phyloP scores from a whole-genome alignment of 1,284 basidiomycete species.

The Cryptococcus wingfieldii region DNA sequence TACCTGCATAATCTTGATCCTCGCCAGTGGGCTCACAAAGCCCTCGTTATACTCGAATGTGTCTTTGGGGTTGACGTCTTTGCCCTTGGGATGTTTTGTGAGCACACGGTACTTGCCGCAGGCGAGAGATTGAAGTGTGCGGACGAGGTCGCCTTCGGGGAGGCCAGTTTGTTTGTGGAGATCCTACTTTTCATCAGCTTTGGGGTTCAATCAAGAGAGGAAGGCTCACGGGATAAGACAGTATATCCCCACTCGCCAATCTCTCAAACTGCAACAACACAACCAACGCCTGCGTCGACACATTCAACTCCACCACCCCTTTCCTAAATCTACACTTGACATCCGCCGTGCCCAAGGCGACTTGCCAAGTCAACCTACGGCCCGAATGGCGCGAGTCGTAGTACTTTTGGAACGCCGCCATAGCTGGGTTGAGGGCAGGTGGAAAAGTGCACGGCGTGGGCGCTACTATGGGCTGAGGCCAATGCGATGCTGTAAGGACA shows the following conservation, averaged over 20 bases:
- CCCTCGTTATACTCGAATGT: constrained; percentile 82
- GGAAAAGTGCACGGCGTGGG: constrained; percentile 64
- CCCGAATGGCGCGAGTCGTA: constrained; percentile 88
- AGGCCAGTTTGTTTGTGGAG: constrained; percentile 63
- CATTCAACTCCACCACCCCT: constrained; percentile 81
- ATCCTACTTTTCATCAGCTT: constrained; percentile 44
- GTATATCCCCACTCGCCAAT: constrained; percentile 60
- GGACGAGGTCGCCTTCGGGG: constrained; percentile 71
- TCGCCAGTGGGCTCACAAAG: constrained; percentile 75
- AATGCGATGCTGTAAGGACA: constrained; percentile 88
- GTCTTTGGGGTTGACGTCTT: constrained; percentile 73
- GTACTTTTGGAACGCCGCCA: constrained; percentile 79
- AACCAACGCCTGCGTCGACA: constrained; percentile 84
- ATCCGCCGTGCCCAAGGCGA: constrained; percentile 87
- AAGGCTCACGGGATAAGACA: constrained; percentile 45
- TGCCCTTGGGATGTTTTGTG: constrained; percentile 81
- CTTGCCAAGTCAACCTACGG: constrained; percentile 87
- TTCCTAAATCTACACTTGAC: constrained; percentile 77
- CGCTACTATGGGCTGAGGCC: constrained; percentile 64
- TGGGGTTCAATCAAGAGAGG: neutral
- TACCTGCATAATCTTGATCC: constrained; percentile 92
- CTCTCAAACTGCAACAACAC: constrained; percentile 86
- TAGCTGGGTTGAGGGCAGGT: constrained; percentile 59
- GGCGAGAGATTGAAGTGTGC: constrained; percentile 90
- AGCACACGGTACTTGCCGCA: constrained; percentile 95